These are phyloP conservation scores for Candida ipomoeae DNA, from an alignment of 805 yeast species.

Conservation along the genomic window DNA sequence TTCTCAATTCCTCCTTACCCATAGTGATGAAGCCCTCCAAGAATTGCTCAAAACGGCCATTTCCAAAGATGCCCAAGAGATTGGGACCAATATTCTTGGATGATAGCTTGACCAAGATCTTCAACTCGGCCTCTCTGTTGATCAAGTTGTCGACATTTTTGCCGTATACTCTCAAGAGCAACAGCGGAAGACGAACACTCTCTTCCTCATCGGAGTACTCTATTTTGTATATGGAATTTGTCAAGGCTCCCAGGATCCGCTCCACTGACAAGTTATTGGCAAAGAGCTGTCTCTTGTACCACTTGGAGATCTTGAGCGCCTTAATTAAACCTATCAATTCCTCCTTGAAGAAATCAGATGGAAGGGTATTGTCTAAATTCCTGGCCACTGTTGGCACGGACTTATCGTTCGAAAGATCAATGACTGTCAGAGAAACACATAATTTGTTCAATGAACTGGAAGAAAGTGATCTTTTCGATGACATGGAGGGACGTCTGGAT, in stretches of 20 bases:
- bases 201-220: conserved; percentile 44
- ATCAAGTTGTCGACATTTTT: conserved; percentile 80
- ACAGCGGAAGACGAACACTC: conserved; percentile 45
- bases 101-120: conserved; percentile 68
- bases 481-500: conserved; percentile 31
- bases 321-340: conserved; percentile 67
- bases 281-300: conserved; percentile 58
- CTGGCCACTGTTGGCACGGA: conserved; percentile 51
- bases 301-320: conserved; percentile 64
- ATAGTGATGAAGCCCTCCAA: conserved; percentile 78
- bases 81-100: conserved; percentile 81
- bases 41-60: conserved; percentile 94
- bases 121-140: conserved; percentile 78
- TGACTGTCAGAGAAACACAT: conserved; percentile 24
- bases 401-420: conserved; percentile 28
- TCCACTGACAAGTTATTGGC: conserved; percentile 45
- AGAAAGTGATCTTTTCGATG: conserved; percentile 32
- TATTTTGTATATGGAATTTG: conserved; percentile 82
- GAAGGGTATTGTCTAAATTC: conserved; percentile 69
- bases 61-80: conserved; percentile 80
- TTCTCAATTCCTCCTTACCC: conserved; percentile 67
- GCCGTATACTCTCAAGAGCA: conserved; percentile 83
- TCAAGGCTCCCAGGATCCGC: conserved; percentile 88
- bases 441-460: conserved; percentile 30
- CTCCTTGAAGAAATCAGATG: conserved; percentile 78